Evolutionary conservation across 768 basidiomycete species (phyloP), one percentile per base, ranked within the genome.

Genomic region (Calocybe indica): DNA sequence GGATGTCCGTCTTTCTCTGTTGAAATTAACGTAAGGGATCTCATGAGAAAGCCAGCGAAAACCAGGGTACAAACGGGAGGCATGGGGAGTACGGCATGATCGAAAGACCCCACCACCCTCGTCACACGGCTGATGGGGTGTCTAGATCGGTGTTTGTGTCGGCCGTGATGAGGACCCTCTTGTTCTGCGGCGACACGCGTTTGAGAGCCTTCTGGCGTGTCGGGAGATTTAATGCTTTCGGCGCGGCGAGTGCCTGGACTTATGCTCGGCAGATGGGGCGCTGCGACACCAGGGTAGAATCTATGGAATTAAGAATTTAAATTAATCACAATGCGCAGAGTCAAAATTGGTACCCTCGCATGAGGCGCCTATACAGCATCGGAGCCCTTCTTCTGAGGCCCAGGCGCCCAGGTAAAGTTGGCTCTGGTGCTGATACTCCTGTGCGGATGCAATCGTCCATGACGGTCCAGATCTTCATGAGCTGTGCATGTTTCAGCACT

Each of bases 381-480:
- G 93, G 92, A 11, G 94, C 94, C 36, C 92, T 78, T 10, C 93
- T 75, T 32, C 85, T 76, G 22, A 98, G 71, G 6, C 77, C 67
- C 12, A 98, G 68, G 14, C 91, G 76, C n/a, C 94, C 94, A 0
- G 94, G 94, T 2, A 98, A 76, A n/a, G 78, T 82, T 38, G 73
- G 73, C 55, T 94, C 86, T 3, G 78, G 71, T 1, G 90, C 76
- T 2, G 88, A 84, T 7, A 97, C 92, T 13, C 94, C 94, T 2
- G 78, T 75, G 37, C 73, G 85, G 51, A 96, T 97, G 62, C 90
- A 94, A 48, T 84, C 80, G 59, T 95, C 92, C 94, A 96, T 96
- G 5, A 92, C 90, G 46, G 70, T 59, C 92, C 92, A 95, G 40
- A 94, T 92, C 28, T 79, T 78, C 74, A 82, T 71, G 46, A 78